These are phyloP conservation scores for Streptanthus diversifolius DNA, from an alignment of 345 rosid genomes.

Conservation along the genomic window DNA sequence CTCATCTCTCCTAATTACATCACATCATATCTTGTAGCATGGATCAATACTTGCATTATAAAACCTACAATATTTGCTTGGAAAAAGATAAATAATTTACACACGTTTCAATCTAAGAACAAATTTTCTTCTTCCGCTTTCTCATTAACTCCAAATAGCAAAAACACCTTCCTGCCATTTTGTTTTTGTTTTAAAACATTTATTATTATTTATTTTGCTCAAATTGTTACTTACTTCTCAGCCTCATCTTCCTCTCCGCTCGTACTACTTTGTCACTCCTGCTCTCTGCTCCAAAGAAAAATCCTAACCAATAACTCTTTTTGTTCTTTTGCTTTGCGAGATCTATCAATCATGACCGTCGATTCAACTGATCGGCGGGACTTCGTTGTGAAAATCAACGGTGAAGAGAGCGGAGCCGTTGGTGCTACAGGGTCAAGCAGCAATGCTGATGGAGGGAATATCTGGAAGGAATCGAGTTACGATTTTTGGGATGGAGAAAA, in stretches of 20 bases:
- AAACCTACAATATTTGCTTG: neutral
- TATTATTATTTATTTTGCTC: conserved; percentile 17
- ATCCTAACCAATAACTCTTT: neutral
- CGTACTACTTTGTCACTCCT: conserved; percentile 15
- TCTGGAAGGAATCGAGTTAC: conserved; percentile 43
- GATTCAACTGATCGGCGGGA: conserved; percentile 49
- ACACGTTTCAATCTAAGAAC: neutral
- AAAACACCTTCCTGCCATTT: neutral
- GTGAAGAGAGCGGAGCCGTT: conserved; percentile 9
- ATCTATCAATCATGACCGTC: conserved; percentile 35
- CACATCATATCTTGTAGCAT: conserved; percentile 14
- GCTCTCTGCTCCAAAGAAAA: neutral
- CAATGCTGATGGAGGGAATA: conserved; percentile 26
- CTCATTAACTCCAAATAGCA: neutral
- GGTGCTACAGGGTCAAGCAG: conserved; percentile 47
- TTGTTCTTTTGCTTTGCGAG: neutral
- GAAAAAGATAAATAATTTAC: neutral
- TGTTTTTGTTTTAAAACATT: neutral
- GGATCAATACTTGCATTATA: neutral
- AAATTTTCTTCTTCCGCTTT: neutral
- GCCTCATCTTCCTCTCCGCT: conserved; percentile 13
- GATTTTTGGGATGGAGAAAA: conserved; percentile 35
- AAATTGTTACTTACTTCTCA: neutral
- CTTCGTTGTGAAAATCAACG: conserved; percentile 41
- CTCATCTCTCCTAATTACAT: conserved; percentile 5